These are phyloP conservation scores for Alternaria brassicicola DNA, from an alignment of 2,329 filamentous ascomycete genomes.

Conservation along the genomic window DNA sequence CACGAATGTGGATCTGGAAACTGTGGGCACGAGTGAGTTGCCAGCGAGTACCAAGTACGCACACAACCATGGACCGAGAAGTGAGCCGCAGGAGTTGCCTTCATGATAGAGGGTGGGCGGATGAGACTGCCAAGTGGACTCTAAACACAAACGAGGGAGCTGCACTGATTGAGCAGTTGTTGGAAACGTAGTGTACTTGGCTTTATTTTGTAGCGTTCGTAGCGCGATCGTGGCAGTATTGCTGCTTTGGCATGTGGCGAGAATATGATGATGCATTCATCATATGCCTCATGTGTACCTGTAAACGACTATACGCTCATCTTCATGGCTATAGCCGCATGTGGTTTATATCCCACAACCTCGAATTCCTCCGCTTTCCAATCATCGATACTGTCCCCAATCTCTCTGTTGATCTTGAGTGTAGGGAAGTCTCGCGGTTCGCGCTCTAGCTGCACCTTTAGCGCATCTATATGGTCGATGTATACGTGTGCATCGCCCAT, in stretches of 20 bases:
- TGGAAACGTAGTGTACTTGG: neutral
- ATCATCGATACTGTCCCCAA: slow-evolving; percentile 80
- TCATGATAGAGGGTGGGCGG: neutral
- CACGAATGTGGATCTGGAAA: slow-evolving; percentile 7
- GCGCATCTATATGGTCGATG: slow-evolving; percentile 85
- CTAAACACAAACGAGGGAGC: neutral
- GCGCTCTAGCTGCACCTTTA: slow-evolving; percentile 78
- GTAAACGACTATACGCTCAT: slow-evolving; percentile 76
- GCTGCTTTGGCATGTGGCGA: accelerated
- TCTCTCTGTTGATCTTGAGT: slow-evolving; percentile 72
- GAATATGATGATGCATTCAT: neutral
- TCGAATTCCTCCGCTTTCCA: slow-evolving; percentile 90
- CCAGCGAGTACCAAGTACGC: slow-evolving; percentile 28
- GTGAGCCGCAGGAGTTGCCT: slow-evolving; percentile 8
- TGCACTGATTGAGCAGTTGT: neutral
- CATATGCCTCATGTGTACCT: neutral
- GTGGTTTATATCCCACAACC: slow-evolving; percentile 85
- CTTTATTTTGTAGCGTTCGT: neutral
- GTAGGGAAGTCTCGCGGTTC: slow-evolving; percentile 83
- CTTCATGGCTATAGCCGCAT: slow-evolving; percentile 95
- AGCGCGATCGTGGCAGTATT: neutral
- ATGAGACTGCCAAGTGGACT: neutral
- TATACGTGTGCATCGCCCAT: slow-evolving; percentile 99
- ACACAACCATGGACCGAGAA: slow-evolving; percentile 6
- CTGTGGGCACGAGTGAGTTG: slow-evolving; percentile 18